Conservation (phyloP, 2,329 filamentous ascomycete genomes). For the Colletotrichum sp. region DNA sequence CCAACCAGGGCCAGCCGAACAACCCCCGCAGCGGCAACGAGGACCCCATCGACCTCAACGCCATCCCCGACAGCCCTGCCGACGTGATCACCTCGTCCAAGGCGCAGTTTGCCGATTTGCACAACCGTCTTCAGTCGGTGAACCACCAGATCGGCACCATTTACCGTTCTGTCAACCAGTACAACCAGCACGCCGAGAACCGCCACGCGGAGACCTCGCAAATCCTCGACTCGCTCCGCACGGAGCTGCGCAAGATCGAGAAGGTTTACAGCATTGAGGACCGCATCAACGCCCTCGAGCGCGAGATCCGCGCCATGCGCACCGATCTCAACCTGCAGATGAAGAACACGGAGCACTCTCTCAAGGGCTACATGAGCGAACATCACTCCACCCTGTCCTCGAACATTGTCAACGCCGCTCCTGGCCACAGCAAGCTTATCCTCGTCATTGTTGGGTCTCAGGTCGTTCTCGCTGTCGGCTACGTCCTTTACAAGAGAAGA, state of each 20-base stretch:
- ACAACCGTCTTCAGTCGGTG: constrained; percentile 79
- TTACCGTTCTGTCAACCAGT: constrained; percentile 59
- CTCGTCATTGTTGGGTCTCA: constrained; percentile 78
- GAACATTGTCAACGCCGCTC: constrained; percentile 51
- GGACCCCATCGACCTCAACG: constrained; percentile 40
- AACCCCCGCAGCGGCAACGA: constrained; percentile 27
- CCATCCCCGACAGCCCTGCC: constrained; percentile 53
- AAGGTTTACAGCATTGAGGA: constrained; percentile 47
- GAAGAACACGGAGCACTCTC: constrained; percentile 54
- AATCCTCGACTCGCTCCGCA: constrained; percentile 52
- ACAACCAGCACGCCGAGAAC: constrained; percentile 57
- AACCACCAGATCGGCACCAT: constrained; percentile 72
- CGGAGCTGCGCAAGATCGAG: constrained; percentile 49
- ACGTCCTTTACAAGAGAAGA: constrained; percentile 81
- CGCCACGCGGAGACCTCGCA: constrained; percentile 60
- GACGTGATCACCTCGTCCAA: constrained; percentile 54
- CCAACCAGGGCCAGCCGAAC: constrained; percentile 29
- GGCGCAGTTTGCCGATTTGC: constrained; percentile 81
- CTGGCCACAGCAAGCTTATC: constrained; percentile 61
- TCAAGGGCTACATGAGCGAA: constrained; percentile 56
- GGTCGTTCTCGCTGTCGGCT: constrained; percentile 70
- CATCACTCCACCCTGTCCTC: constrained; percentile 56
- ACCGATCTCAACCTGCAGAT: constrained; percentile 56
- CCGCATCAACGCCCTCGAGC: constrained; percentile 59
- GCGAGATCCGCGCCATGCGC: constrained; percentile 64